phyloP scores from a whole-genome alignment of 1,139 yeast genomes.

The Protomyces inundatus region DNA sequence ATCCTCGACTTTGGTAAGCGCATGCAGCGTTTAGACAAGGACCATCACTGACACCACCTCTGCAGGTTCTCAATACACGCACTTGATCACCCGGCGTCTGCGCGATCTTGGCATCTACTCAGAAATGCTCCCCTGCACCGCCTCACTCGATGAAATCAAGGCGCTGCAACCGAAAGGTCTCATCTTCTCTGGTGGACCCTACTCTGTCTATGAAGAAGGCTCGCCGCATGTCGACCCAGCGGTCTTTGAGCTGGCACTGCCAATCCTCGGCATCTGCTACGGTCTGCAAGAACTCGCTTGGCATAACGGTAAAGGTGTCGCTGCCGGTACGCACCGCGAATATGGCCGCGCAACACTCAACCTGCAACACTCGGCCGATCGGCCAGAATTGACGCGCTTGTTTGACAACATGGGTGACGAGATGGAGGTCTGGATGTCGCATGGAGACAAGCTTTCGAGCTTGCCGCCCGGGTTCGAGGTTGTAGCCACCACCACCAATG shows the following conservation, averaged over 20 bases:
- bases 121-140: slow-evolving; percentile 99
- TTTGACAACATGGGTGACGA: slow-evolving; percentile 67
- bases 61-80: slow-evolving; percentile 78
- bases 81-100: slow-evolving; percentile 90
- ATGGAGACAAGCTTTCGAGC: slow-evolving; percentile 90
- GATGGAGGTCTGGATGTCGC: slow-evolving; percentile 89
- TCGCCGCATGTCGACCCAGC: slow-evolving; percentile 98
- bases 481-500: slow-evolving; percentile 87
- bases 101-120: slow-evolving; percentile 98
- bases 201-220: slow-evolving; percentile 89
- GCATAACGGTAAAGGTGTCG: slow-evolving; percentile 87
- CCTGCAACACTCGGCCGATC: slow-evolving; percentile 41
- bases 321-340: slow-evolving; percentile 95
- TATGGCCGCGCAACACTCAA: slow-evolving; percentile 92
- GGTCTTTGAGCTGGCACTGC: slow-evolving; percentile 82
- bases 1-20: slow-evolving; percentile 74
- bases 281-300: slow-evolving; percentile 99
- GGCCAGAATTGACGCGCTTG: slow-evolving; percentile 49
- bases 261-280: slow-evolving; percentile 95
- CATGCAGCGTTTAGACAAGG: slow-evolving; percentile 37
- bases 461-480: slow-evolving; percentile 84
- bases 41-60: not conserved
- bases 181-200: slow-evolving; percentile 95
- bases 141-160: slow-evolving; percentile 75
- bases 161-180: slow-evolving; percentile 96